Evolutionary conservation across 306 rosid species (phyloP), one percentile per base, ranked within the genome.

Genomic region (Sicyos edulis): DNA sequence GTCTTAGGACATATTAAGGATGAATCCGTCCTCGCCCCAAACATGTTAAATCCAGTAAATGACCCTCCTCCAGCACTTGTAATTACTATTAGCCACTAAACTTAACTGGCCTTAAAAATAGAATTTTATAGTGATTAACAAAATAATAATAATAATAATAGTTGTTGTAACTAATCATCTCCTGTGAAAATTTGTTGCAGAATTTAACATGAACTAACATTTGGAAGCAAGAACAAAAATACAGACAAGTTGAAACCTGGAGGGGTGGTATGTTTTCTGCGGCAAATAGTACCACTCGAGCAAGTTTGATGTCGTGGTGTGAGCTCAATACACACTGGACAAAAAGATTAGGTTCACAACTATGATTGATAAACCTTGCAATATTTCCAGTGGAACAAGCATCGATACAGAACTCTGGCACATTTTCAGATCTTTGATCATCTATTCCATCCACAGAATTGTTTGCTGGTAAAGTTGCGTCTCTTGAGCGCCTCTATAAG

Each of bases 201-300:
- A 22, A 21, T 22, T 52, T 24, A 68, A 68, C 57, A 14, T 7
- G 57, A 3, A 24, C 22, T 68, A 22, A 24, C 56, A 67, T 47
- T 67, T 45, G 72, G 19, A 13, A 44, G 7, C 0, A 10, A 34
- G 34, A 15, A 4, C 24, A 10, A 5, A 58, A 54, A 75, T 19
- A 61, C 24, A 53, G 67, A 63, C 37, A 71, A 57, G 45, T 19
- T 53, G 29, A 21, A 56, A 93, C 98, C 98, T 93, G 96, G 80
- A 95, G 47, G 32, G 99, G 99, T 29, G 96, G 96, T 70, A 93
- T 91, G 83, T 93, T 87, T 86, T 95, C 99, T 0, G 99, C 95
- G 8, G 99, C 99, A 83, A 95, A 95, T 59, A 95, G 79, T 93
- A 95, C 73, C 12, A 95, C 88, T 70, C 95, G 81, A 78, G 99